A percentile compares a stretch with the other conserved stretches of the same genome.
phyloP scores from a whole-genome alignment of 1,284 basidiomycete genomes.

The Ceraceosorus bombacis region DNA sequence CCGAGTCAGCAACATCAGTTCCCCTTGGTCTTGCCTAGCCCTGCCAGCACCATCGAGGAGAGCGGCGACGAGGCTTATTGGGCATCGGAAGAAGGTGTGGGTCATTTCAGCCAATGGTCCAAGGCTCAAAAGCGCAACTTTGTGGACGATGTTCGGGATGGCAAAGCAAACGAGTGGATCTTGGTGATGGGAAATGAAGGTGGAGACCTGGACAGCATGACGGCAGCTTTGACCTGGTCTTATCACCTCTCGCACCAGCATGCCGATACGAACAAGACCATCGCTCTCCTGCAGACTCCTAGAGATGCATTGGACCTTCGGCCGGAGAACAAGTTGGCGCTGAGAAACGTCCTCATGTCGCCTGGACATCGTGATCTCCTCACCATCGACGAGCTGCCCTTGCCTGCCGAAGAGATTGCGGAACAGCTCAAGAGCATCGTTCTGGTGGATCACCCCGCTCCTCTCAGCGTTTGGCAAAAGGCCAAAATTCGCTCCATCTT shows the following conservation, averaged over 20 bases:
- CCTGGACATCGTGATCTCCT: slow-evolving; percentile 47
- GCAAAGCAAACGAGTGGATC: slow-evolving; percentile 43
- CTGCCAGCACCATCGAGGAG: too few relatives aligned
- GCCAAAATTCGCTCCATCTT: slow-evolving; percentile 39
- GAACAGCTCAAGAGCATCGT: slow-evolving; percentile 42
- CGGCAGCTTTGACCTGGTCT: slow-evolving; percentile 36
- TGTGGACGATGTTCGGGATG: slow-evolving; percentile 31
- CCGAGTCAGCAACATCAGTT: too few relatives aligned
- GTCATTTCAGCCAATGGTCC: slow-evolving; percentile 46
- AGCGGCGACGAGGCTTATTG: slow-evolving; percentile 5
- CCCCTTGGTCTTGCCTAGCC: too few relatives aligned
- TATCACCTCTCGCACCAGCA: slow-evolving; percentile 39
- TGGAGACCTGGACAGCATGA: slow-evolving; percentile 47
- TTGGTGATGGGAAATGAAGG: slow-evolving; percentile 50
- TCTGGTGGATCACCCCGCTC: slow-evolving; percentile 48
- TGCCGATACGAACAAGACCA: slow-evolving; percentile 2
- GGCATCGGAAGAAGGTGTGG: slow-evolving; percentile 30
- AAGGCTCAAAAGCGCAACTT: slow-evolving; percentile 41
- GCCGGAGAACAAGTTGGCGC: slow-evolving; percentile 48
- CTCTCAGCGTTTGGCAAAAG: slow-evolving; percentile 37
- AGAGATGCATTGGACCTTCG: slow-evolving; percentile 47
- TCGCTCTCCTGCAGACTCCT: slow-evolving; percentile 37
- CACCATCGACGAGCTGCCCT: slow-evolving; percentile 49
- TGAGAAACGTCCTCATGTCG: slow-evolving; percentile 43
- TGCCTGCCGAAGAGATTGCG: slow-evolving; percentile 39